Percentiles rank a stretch among this genome's conserved stretches.
These are phyloP conservation scores for Cladosporium sphaerospermum DNA, from an alignment of 2,329 filamentous ascomycete genomes.

Conservation along the genomic window DNA sequence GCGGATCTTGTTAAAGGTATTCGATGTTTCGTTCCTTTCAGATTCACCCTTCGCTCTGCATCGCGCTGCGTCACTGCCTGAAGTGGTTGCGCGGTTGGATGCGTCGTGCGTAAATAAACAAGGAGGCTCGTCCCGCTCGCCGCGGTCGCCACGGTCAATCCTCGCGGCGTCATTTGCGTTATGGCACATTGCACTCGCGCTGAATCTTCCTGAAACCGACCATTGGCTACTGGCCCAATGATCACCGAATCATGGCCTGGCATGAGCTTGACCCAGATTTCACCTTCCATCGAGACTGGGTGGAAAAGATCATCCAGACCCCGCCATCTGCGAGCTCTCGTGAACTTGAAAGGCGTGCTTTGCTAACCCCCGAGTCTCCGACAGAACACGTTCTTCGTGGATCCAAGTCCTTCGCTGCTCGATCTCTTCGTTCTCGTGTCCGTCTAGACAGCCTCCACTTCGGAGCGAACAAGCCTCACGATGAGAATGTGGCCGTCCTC, in stretches of 20 bases:
- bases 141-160: no score
- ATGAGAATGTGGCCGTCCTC: constrained; percentile 25
- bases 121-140: neutral
- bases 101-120: neutral
- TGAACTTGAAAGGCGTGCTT: neutral
- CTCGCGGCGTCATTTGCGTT: neutral
- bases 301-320: constrained; percentile 19
- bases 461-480: constrained; percentile 23
- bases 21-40: neutral
- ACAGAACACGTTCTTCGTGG: constrained; percentile 34
- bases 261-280: neutral
- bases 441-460: constrained; percentile 25
- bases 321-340: constrained; percentile 10
- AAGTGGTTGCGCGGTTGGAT: neutral
- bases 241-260: no score
- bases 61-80: neutral
- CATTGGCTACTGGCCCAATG: no score
- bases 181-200: neutral
- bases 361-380: constrained; percentile 18
- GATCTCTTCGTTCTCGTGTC: constrained; percentile 29
- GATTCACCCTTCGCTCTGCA: neutral
- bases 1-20: constrained; percentile 34
- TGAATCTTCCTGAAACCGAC: no score
- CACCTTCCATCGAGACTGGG: constrained; percentile 13
- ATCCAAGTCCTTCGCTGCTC: constrained; percentile 32